These are phyloP conservation scores for Phytopythium sindhum DNA, from an alignment of 352 stramenopile species.

Conservation along the genomic window DNA sequence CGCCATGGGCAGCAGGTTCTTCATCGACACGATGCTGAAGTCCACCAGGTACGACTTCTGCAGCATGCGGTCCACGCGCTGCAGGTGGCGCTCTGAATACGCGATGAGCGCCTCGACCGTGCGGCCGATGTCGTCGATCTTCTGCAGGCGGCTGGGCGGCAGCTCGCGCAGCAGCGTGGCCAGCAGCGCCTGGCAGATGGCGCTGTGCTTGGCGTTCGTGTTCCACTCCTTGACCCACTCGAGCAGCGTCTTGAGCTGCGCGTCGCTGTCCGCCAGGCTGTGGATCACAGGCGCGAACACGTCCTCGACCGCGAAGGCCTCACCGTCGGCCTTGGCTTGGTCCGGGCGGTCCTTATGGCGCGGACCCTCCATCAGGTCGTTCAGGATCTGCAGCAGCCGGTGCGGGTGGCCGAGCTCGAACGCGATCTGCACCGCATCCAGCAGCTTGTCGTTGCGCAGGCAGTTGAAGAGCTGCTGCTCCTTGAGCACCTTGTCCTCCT, in stretches of 20 bases:
- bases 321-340: slow-evolving; percentile 44
- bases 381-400: slow-evolving; percentile 91
- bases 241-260: slow-evolving; percentile 89
- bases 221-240: slow-evolving; percentile 98
- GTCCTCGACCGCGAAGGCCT: slow-evolving; percentile 52
- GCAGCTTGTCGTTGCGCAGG: slow-evolving; percentile 89
- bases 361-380: slow-evolving; percentile 74
- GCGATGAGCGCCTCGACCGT: slow-evolving; percentile 93
- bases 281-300: slow-evolving; percentile 66
- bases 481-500: slow-evolving; percentile 91
- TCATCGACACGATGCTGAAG: slow-evolving; percentile 89
- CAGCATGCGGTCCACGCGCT: slow-evolving; percentile 94
- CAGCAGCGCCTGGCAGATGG: slow-evolving; percentile 93
- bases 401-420: slow-evolving; percentile 93
- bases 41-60: slow-evolving; percentile 97
- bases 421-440: slow-evolving; percentile 79
- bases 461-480: slow-evolving; percentile 96
- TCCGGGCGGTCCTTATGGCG: slow-evolving; percentile 59
- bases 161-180: slow-evolving; percentile 84
- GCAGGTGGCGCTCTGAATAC: slow-evolving; percentile 97
- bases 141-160: slow-evolving; percentile 56
- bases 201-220: slow-evolving; percentile 93
- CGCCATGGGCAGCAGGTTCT: slow-evolving; percentile 61
- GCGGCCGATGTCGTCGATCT: slow-evolving; percentile 61
- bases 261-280: slow-evolving; percentile 67